Evolutionary conservation across 208 protist genomes (phyloP).

Genomic region (Tritrichomonas foetus): DNA sequence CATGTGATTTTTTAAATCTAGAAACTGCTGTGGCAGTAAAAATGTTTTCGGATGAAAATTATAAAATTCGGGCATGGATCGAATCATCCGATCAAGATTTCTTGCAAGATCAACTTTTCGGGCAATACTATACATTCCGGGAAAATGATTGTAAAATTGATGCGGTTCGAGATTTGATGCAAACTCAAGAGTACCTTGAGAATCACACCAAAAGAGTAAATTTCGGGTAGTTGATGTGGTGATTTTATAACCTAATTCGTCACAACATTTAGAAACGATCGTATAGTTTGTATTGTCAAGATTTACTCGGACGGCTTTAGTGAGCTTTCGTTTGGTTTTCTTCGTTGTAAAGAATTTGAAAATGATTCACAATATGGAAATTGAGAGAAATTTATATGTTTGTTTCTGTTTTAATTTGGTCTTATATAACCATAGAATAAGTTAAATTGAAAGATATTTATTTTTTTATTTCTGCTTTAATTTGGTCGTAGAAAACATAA

Average conservation of each 20-base stretch:
- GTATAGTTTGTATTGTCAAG: not conserved
- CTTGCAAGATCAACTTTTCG: not conserved
- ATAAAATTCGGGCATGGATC: conserved; percentile 28
- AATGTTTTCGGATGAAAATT: conserved; percentile 1
- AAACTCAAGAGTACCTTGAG: not conserved
- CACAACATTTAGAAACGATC: not conserved
- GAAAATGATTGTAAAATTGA: conserved; percentile 12
- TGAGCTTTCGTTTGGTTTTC: not conserved
- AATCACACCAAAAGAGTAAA: not conserved
- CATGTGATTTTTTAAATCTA: not conserved
- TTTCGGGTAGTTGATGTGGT: not conserved
- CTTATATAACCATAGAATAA: not conserved
- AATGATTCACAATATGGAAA: too few species aligned
- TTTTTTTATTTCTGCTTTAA: not conserved
- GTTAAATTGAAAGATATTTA: not conserved
- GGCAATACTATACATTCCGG: not conserved
- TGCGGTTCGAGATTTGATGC: not conserved
- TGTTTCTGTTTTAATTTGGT: not conserved
- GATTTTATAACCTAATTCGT: not conserved
- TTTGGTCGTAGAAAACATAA: not conserved
- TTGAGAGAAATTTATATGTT: not conserved
- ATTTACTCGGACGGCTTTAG: not conserved
- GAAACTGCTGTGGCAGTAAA: not conserved
- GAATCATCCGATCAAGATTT: not conserved
- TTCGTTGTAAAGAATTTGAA: too few species aligned